Evolutionary conservation across 768 basidiomycete genomes (phyloP).

Genomic region (Strobilomyces echinocephalus): DNA sequence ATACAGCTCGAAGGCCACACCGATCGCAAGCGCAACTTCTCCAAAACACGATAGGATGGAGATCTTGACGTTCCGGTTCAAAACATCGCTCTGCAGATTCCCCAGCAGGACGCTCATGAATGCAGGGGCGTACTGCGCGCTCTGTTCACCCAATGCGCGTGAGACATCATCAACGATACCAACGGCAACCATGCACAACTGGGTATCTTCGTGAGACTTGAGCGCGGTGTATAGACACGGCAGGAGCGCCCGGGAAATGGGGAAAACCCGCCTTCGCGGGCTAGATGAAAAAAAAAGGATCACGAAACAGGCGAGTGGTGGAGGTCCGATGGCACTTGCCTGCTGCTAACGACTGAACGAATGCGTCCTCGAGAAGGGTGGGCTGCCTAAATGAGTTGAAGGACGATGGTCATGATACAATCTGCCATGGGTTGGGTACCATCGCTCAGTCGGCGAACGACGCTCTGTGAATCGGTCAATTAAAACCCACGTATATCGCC

Average conservation of each 20-base stretch:
- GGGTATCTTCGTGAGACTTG: constrained; percentile 89
- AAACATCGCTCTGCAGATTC: constrained; percentile 83
- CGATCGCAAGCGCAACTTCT: constrained; percentile 92
- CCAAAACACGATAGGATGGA: constrained; percentile 95
- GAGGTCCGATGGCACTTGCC: constrained; percentile 37
- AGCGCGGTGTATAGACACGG: constrained; percentile 86
- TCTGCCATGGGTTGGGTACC: constrained; percentile 87
- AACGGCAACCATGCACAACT: constrained; percentile 92
- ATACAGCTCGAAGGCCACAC: constrained; percentile 81
- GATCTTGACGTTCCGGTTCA: constrained; percentile 94
- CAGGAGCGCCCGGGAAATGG: constrained; percentile 81
- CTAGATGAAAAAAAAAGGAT: constrained; percentile 30
- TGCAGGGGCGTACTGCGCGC: constrained; percentile 73
- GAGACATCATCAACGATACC: constrained; percentile 95
- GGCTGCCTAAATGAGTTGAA: constrained; percentile 85
- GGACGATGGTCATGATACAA: constrained; percentile 88
- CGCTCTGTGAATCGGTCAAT: constrained; percentile 48
- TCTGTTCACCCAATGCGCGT: constrained; percentile 85
- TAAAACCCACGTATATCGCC: neutral
- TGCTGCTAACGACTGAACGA: constrained; percentile 84
- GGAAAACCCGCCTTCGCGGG: constrained; percentile 72
- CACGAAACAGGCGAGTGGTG: neutral
- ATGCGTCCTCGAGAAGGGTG: constrained; percentile 93
- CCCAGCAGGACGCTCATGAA: constrained; percentile 93
- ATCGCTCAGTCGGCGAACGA: constrained; percentile 76